Percentiles rank a stretch among this genome's conserved stretches.
Evolutionary conservation across 331 rosid genomes (phyloP).

Genomic region (Malus hybrid): DNA sequence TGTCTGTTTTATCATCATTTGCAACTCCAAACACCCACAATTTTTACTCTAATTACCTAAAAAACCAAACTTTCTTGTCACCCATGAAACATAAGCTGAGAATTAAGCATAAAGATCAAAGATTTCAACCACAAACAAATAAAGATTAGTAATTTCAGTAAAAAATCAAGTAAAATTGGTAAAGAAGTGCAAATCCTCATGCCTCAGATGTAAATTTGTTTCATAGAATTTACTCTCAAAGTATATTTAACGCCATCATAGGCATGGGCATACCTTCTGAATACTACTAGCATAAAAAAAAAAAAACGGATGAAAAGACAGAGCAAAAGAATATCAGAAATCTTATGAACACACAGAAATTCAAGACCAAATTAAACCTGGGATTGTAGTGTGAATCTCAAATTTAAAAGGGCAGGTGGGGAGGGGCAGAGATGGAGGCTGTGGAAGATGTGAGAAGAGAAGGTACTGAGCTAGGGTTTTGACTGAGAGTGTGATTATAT

Average conservation of each 20-base stretch:
- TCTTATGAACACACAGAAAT: too few species aligned
- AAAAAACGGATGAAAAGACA: too few species aligned
- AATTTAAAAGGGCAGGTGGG: background rate
- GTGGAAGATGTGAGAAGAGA: background rate
- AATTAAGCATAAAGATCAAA: background rate
- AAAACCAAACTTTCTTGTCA: background rate
- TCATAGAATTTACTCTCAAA: conserved; percentile 56
- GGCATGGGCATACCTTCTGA: conserved; percentile 18
- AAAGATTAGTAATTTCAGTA: background rate
- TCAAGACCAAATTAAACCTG: background rate
- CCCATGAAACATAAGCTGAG: background rate
- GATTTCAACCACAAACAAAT: background rate
- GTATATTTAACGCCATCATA: conserved; percentile 72
- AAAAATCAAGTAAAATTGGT: background rate
- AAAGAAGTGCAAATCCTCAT: background rate
- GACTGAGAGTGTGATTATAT: background rate
- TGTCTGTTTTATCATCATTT: conserved; percentile 57
- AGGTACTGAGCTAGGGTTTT: background rate
- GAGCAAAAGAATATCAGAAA: too few species aligned
- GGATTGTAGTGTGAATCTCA: background rate
- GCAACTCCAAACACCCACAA: conserved; percentile 9
- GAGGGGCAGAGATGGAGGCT: background rate
- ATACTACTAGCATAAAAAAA: too few species aligned
- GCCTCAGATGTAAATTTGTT: conserved; percentile 45
- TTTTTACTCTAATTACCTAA: background rate